Conservation (phyloP, 805 yeast genomes). For the Metschnikowia dekortorum region DNA sequence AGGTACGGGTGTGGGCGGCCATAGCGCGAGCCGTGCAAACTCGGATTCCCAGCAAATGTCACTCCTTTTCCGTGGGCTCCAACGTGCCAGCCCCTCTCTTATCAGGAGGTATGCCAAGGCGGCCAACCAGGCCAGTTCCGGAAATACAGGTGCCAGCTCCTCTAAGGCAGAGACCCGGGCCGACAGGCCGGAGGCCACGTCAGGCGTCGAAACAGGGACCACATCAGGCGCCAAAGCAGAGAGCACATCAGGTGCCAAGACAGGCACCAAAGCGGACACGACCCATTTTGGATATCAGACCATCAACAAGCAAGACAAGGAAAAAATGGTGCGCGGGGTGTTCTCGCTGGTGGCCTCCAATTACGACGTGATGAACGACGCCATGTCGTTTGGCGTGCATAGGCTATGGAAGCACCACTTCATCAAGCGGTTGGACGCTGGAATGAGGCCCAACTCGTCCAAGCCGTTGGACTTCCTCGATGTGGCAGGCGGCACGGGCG, state of each 20-base stretch:
- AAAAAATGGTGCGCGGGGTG: slow-evolving; percentile 76
- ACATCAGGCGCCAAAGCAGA: no score
- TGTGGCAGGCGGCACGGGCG: slow-evolving; percentile 99
- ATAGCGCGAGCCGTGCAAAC: background rate
- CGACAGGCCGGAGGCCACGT: background rate
- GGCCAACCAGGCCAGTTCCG: background rate
- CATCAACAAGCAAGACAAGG: slow-evolving; percentile 75
- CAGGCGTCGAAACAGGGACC: no score
- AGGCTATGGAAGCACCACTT: slow-evolving; percentile 93
- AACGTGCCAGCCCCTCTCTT: background rate
- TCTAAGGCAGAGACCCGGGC: background rate
- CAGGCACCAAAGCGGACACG: slow-evolving; percentile 31
- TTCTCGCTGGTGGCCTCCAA: slow-evolving; percentile 92
- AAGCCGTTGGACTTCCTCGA: slow-evolving; percentile 84
- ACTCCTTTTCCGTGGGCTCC: slow-evolving; percentile 1
- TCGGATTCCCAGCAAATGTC: background rate
- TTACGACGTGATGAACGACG: slow-evolving; percentile 96
- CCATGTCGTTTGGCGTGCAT: slow-evolving; percentile 94
- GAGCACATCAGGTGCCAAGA: background rate
- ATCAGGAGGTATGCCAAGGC: slow-evolving; percentile 3
- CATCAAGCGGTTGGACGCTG: slow-evolving; percentile 85
- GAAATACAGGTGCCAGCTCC: no score
- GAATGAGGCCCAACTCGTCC: slow-evolving; percentile 76
- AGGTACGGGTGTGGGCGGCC: background rate
- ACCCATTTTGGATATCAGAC: slow-evolving; percentile 93